Conservation (phyloP, 169 alveolate species). For the Plasmodium gallinaceum region DNA sequence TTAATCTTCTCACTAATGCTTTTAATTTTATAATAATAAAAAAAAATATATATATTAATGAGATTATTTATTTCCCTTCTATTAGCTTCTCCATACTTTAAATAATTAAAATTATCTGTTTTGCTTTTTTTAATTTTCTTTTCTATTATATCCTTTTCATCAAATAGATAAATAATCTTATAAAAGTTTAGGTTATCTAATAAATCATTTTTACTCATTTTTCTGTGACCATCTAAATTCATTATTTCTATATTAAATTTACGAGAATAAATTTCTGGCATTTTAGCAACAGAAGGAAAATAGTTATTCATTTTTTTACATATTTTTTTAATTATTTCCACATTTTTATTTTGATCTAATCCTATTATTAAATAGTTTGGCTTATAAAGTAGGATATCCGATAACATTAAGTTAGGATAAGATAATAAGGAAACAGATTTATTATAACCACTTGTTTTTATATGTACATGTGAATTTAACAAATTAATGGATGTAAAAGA, state of each 20-base stretch:
- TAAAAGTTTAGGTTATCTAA: background rate
- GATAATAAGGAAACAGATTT: constrained; percentile 62
- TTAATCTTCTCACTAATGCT: background rate
- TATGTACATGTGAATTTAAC: constrained; percentile 54
- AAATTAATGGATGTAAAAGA: constrained; percentile 57
- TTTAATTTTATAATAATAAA: constrained; percentile 35
- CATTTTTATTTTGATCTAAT: constrained; percentile 54
- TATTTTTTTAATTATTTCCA: constrained; percentile 61
- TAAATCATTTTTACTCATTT: constrained; percentile 62
- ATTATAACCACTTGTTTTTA: constrained; percentile 18
- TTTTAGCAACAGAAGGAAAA: background rate
- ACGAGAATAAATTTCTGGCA: constrained; percentile 39
- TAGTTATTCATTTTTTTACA: constrained; percentile 37
- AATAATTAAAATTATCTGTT: constrained; percentile 55
- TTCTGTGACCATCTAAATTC: constrained; percentile 64
- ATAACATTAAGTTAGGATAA: constrained; percentile 71
- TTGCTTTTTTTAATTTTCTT: constrained; percentile 51
- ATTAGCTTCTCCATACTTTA: constrained; percentile 29
- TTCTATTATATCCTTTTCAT: constrained; percentile 54
- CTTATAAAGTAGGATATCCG: constrained; percentile 64
- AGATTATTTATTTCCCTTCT: constrained; percentile 71
- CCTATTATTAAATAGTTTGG: constrained; percentile 68
- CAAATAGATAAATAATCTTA: constrained; percentile 58
- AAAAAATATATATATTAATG: constrained; percentile 49
- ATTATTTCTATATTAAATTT: constrained; percentile 55